These are phyloP conservation scores for Kazachstania bromeliacearum DNA, from an alignment of 805 yeast genomes.

Conservation along the genomic window DNA sequence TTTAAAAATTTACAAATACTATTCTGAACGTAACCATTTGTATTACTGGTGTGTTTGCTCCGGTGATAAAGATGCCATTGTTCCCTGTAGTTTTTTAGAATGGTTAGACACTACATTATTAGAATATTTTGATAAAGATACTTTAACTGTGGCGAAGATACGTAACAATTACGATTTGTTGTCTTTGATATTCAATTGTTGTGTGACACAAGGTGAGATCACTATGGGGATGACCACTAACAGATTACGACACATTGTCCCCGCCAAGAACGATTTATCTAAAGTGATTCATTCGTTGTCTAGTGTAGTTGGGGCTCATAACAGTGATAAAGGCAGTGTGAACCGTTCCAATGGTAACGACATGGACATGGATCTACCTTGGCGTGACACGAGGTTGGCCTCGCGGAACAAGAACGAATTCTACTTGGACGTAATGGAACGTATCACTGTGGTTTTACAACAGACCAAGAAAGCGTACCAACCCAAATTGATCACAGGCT, in stretches of 20 bases:
- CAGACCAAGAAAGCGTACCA: not conserved
- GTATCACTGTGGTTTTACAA: slow-evolving; percentile 39
- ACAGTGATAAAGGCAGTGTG: not conserved
- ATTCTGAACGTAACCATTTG: slow-evolving; percentile 16
- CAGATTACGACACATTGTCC: slow-evolving; percentile 58
- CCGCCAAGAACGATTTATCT: slow-evolving; percentile 34
- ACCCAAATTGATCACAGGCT: slow-evolving; percentile 16
- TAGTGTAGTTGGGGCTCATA: not conserved
- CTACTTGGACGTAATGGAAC: slow-evolving; percentile 73
- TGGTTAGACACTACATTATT: slow-evolving; percentile 42
- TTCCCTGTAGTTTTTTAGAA: slow-evolving; percentile 41
- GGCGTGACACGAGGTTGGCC: slow-evolving; percentile 69
- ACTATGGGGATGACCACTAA: slow-evolving; percentile 53
- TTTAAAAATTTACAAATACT: slow-evolving; percentile 17
- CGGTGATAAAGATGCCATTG: slow-evolving; percentile 24
- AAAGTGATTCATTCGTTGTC: slow-evolving; percentile 24
- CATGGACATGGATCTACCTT: slow-evolving; percentile 55
- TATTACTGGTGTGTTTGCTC: slow-evolving; percentile 21
- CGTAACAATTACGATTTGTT: slow-evolving; percentile 64
- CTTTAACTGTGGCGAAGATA: slow-evolving; percentile 48
- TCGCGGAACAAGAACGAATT: slow-evolving; percentile 78
- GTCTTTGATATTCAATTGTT: slow-evolving; percentile 61
- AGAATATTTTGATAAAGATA: slow-evolving; percentile 47
- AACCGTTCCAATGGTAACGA: slow-evolving; percentile 15
- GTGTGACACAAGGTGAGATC: slow-evolving; percentile 64